Base-by-base conservation (phyloP, 2,329 filamentous ascomycete species). In the Botrytis fabae region DNA sequence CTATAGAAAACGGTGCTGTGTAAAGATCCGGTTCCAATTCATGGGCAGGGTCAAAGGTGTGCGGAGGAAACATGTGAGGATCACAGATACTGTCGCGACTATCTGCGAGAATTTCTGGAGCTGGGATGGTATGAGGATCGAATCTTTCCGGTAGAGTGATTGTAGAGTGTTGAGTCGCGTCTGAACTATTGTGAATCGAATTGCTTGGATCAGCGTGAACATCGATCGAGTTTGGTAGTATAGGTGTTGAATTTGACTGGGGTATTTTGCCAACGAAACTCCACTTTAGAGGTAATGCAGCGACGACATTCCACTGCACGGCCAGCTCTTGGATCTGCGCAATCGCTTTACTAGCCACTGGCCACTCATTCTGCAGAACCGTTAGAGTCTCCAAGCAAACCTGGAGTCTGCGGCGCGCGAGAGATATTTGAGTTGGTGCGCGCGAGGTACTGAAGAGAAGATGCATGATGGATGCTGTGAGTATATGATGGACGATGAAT, bases 31-130 rank as follows among this genome's bases (percentile, higher is more conserved):
- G 46, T 25, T 51, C 46, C 10, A 12, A n/a, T n/a, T 51, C 46
- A 14, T 51, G 46, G 0, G 9, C 4, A 0, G 46, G 4, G 4
- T 51, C 46, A n/a, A 25, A 1, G 10, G 10, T 4, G 4, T n/a
- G 22, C 25, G 4, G 46, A 14, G 14, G 22, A 14, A 51, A n/a
- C 22, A 22, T n/a, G 10, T 25, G 46, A 51, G 46, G 4, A 51
- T 51, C 46, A 12, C 22, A 51, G 46, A 14, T 25, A 25, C 0
- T 2, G 46, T 51, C 22, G 4, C 22, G 22, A n/a, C 4, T 51
- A 12, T n/a, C 46, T 2, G 22, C 22, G 22, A 25, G 1, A n/a
- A 51, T 4, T 6, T n/a, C 10, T n/a, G 46, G 4, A 25, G 46
- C 6, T 14, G 22, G 1, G 22, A n/a, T 51, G 25, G 10, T 51